A percentile compares a stretch with the other conserved stretches of the same genome.
phyloP scores from a whole-genome alignment of 2,329 filamentous ascomycete species.

The Endoconidiophora polonica region DNA sequence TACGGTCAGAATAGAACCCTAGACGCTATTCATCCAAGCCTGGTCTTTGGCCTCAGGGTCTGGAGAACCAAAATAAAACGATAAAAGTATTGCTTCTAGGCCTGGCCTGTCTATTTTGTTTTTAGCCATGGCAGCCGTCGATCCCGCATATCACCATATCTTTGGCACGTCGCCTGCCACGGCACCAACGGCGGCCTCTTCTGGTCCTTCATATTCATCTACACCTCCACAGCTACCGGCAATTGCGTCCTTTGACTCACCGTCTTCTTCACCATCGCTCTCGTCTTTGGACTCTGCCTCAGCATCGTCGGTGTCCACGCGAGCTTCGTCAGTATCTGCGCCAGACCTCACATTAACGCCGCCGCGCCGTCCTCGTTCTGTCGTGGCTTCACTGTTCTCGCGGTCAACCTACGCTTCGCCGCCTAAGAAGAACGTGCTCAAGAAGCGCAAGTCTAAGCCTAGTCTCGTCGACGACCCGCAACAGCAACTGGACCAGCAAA shows the following conservation, averaged over 20 bases:
- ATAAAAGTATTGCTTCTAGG: not conserved
- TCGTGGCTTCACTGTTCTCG: slow-evolving; percentile 11
- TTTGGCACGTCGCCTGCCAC: slow-evolving; percentile 1
- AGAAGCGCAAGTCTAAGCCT: slow-evolving; percentile 6
- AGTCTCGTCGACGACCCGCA: not conserved
- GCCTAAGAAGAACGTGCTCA: slow-evolving; percentile 1
- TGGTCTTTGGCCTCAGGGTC: no score
- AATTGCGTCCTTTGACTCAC: not conserved
- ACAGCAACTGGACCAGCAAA: slow-evolving; percentile 1
- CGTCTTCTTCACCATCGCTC: slow-evolving; percentile 1
- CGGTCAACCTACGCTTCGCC: slow-evolving; percentile 3
- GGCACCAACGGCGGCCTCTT: not conserved
- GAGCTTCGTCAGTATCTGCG: slow-evolving; percentile 3
- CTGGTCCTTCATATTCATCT: not conserved
- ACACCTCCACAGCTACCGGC: slow-evolving; percentile 2
- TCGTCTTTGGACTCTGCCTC: not conserved
- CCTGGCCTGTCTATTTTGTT: not conserved
- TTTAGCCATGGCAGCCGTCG: slow-evolving; percentile 8
- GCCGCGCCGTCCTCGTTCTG: slow-evolving; percentile 3
- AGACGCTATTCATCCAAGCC: no score
- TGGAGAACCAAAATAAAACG: no score
- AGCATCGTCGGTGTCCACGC: not conserved
- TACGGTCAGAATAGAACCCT: no score
- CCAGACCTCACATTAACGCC: slow-evolving; percentile 4
- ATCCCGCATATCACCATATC: slow-evolving; percentile 11